Percentiles rank a stretch among this genome's conserved stretches.
These are phyloP conservation scores for Xylaria grammica DNA, from an alignment of 495 filamentous ascomycete genomes.

Conservation along the genomic window DNA sequence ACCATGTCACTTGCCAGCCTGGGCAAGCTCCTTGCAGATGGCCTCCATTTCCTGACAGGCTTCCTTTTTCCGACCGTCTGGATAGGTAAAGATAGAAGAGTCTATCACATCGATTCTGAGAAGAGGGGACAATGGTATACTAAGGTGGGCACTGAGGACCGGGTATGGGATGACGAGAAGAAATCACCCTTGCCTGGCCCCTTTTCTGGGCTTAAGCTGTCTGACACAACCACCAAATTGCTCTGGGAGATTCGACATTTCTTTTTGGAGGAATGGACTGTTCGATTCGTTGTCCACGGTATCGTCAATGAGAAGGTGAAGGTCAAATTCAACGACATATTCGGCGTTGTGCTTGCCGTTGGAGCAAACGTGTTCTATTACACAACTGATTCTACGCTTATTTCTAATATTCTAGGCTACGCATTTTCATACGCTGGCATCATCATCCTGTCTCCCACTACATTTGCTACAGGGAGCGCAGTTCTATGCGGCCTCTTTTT, in stretches of 20 bases:
- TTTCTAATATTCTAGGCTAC: conserved; percentile 88
- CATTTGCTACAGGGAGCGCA: conserved; percentile 79
- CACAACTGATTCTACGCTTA: conserved; percentile 67
- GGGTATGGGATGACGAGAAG: conserved; percentile 40
- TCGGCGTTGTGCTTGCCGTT: conserved; percentile 65
- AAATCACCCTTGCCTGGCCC: conserved; percentile 51
- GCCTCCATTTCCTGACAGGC: conserved; percentile 64
- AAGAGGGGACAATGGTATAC: conserved; percentile 31
- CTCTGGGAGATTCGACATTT: conserved; percentile 54
- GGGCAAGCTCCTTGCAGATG: conserved; percentile 70
- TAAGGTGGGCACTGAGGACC: conserved; percentile 17
- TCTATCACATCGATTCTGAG: conserved; percentile 52
- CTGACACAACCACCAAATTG: conserved; percentile 25
- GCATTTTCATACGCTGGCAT: conserved; percentile 83
- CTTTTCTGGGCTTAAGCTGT: conserved; percentile 38
- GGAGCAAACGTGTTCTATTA: conserved; percentile 70
- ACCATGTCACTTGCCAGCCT: conserved; percentile 77
- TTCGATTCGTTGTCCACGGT: conserved; percentile 47
- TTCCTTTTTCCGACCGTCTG: conserved; percentile 75
- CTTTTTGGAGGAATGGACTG: conserved; percentile 53
- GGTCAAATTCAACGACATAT: conserved; percentile 48
- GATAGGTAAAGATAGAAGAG: conserved; percentile 45
- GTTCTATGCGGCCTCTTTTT: conserved; percentile 82
- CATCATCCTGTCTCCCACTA: conserved; percentile 87
- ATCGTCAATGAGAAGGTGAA: conserved; percentile 40